A percentile compares a stretch with the other conserved stretches of the same genome.
phyloP scores from a whole-genome alignment of 2,329 filamentous ascomycete species.

The Curvularia verruculosa region DNA sequence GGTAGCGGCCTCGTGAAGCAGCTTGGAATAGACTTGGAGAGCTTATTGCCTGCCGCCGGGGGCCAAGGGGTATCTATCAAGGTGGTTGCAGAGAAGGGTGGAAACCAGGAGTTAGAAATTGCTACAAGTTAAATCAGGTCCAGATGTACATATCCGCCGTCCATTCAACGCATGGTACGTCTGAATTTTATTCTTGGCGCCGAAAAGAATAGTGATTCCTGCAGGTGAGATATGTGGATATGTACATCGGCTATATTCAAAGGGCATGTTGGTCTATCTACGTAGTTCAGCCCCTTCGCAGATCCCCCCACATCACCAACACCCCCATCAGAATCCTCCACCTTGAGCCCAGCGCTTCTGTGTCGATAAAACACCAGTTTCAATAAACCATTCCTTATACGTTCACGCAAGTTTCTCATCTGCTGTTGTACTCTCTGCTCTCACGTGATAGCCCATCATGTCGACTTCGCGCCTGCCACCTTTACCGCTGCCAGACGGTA shows the following conservation, averaged over 20 bases:
- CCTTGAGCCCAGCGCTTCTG: not conserved
- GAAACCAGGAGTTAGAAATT: not conserved
- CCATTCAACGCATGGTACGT: not conserved
- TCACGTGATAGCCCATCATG: not conserved
- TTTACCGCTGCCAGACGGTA: slow-evolving; percentile 61
- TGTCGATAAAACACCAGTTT: not conserved
- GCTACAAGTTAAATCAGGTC: not conserved
- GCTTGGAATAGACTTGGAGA: not conserved
- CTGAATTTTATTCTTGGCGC: not conserved
- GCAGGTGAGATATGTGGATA: not conserved
- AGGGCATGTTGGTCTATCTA: not conserved
- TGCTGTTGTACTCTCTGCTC: not conserved
- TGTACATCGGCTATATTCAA: not conserved
- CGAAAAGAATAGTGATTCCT: not conserved
- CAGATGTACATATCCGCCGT: not conserved
- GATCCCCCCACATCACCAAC: not conserved
- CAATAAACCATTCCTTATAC: not conserved
- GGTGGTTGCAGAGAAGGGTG: not conserved
- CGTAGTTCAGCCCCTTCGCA: not conserved
- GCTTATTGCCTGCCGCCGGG: not conserved
- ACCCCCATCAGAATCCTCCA: not conserved
- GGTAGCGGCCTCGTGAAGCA: not conserved
- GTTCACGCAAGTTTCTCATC: not conserved
- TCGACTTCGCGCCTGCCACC: slow-evolving; percentile 43
- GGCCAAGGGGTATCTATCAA: not conserved